Conservation (phyloP, 2,329 filamentous ascomycete species). For the Gnomoniopsis sp. region DNA sequence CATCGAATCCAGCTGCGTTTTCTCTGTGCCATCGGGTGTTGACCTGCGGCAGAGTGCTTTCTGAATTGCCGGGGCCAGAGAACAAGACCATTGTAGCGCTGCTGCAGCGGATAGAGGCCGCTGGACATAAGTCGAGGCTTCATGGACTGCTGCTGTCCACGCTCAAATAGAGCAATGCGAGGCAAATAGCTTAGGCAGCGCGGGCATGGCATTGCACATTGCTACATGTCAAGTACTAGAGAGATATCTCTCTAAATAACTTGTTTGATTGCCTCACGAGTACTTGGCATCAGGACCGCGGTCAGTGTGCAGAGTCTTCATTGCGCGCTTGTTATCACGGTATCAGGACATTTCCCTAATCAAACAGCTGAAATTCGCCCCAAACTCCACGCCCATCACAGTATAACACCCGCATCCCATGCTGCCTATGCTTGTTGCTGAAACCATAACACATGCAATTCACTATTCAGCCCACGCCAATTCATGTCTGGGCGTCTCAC, state of each 20-base stretch:
- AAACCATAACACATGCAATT: neutral
- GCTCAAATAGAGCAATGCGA: neutral
- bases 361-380: neutral
- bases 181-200: too few species aligned
- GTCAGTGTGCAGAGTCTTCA: too few species aligned
- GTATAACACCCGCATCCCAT: neutral
- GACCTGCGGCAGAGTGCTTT: constrained; percentile 31
- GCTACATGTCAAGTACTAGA: too few species aligned
- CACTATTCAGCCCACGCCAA: neutral
- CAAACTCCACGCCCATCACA: neutral
- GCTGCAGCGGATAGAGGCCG: constrained; percentile 18
- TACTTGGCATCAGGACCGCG: too few species aligned
- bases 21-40: constrained; percentile 51
- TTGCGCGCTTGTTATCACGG: too few species aligned
- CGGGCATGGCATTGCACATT: too few species aligned
- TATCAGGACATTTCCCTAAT: neutral
- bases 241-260: neutral
- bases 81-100: constrained; percentile 6
- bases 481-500: constrained; percentile 8
- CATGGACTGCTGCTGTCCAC: constrained; percentile 21
- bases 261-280: neutral
- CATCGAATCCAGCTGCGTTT: constrained; percentile 66
- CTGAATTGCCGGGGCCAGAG: constrained; percentile 8
- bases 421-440: neutral
- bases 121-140: constrained; percentile 16